phyloP scores from a whole-genome alignment of 495 filamentous ascomycete genomes.

The Lasiosphaeria ovina region DNA sequence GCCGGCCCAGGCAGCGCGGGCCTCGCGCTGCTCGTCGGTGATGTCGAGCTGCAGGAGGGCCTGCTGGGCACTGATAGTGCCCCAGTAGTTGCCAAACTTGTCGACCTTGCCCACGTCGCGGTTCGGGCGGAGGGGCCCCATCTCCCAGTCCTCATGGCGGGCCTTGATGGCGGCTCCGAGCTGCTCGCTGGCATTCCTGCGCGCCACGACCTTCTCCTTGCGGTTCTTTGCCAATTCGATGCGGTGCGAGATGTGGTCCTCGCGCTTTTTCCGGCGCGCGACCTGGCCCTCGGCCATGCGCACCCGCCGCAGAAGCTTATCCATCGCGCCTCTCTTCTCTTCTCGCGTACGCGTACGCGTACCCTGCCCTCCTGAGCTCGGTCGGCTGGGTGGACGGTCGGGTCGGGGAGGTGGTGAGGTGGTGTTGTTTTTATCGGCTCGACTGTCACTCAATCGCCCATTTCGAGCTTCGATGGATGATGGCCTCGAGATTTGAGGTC shows the following conservation, averaged over 20 bases:
- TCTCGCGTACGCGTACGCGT: no score
- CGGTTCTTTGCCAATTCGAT: conserved; percentile 36
- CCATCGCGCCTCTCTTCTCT: conserved; percentile 49
- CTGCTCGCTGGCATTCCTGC: conserved; percentile 14
- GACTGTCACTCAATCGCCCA: not conserved
- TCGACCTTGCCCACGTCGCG: conserved; percentile 58
- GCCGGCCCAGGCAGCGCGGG: conserved; percentile 44
- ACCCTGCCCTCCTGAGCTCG: not conserved
- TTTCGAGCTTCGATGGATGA: not conserved
- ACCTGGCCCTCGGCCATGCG: conserved; percentile 64
- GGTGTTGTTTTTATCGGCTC: not conserved
- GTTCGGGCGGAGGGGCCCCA: conserved; percentile 73
- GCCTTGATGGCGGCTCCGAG: conserved; percentile 31
- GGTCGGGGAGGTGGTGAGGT: not conserved
- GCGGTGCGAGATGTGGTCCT: conserved; percentile 30
- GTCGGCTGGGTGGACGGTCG: not conserved
- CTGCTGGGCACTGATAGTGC: conserved; percentile 25
- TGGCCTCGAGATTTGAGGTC: no score
- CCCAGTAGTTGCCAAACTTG: conserved; percentile 27
- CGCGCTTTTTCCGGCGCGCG: conserved; percentile 45
- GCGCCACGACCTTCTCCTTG: conserved; percentile 11
- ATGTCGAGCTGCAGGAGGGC: conserved; percentile 24
- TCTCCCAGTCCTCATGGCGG: conserved; percentile 65
- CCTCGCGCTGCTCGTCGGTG: conserved; percentile 22
- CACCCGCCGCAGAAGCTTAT: conserved; percentile 70